A percentile compares a stretch with the other conserved stretches of the same genome.
Evolutionary conservation across 176 grass and related monocot species (phyloP).

Genomic region (Oryza meridionalis): DNA sequence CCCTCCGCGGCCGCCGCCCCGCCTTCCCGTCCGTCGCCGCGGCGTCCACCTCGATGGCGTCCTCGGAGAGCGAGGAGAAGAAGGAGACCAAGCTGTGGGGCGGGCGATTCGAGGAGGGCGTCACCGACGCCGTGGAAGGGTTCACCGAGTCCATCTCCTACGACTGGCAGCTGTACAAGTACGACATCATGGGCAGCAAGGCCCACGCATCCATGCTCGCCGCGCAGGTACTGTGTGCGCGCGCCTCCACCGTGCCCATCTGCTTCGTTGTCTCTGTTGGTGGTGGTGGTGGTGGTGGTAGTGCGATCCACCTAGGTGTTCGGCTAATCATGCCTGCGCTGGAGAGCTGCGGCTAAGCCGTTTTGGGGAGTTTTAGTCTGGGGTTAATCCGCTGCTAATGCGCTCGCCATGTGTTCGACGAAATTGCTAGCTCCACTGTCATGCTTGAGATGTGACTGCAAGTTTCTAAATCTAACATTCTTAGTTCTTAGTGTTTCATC

Average conservation of each 20-base stretch:
- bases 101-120: constrained; percentile 72
- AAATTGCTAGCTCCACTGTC: constrained; percentile 24
- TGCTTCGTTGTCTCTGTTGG: neutral
- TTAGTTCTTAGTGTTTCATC: neutral
- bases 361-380: neutral
- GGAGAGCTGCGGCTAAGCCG: neutral
- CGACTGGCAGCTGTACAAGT: constrained; percentile 93
- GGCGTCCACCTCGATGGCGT: constrained; percentile 34
- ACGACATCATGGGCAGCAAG: constrained; percentile 94
- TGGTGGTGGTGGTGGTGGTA: neutral
- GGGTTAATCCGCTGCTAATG: neutral
- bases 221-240: constrained; percentile 48
- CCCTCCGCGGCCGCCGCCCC: constrained; percentile 14
- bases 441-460: neutral
- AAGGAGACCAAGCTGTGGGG: constrained; percentile 78
- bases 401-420: constrained; percentile 39
- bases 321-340: neutral
- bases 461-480: neutral
- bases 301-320: constrained; percentile 16
- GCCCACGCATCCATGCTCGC: constrained; percentile 95
- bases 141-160: constrained; percentile 94
- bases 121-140: constrained; percentile 73
- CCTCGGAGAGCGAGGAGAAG: constrained; percentile 53
- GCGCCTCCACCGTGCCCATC: neutral
- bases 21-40: constrained; percentile 31